Conservation (phyloP, 202 grass and related monocot genomes). For the Setaria italica region DNA sequence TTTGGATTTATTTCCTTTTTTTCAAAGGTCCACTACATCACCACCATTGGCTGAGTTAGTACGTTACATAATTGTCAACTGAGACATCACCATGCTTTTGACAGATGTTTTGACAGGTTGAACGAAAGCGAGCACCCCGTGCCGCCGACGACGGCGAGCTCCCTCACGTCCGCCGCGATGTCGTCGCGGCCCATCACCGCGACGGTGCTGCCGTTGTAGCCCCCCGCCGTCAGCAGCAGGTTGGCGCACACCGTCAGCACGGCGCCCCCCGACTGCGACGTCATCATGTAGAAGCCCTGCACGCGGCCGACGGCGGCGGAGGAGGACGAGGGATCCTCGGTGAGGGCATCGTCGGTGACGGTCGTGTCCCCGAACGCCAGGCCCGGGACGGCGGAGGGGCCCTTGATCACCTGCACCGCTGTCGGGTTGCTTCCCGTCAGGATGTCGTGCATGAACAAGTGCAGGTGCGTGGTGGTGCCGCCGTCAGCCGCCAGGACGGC, state of each 20-base stretch:
- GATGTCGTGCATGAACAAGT: slow-evolving; percentile 68
- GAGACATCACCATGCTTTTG: too few species aligned
- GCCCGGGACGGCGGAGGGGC: background rate
- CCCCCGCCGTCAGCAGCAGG: slow-evolving; percentile 54
- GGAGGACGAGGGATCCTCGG: background rate
- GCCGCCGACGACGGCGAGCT: slow-evolving; percentile 75
- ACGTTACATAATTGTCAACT: too few species aligned
- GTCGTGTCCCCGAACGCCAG: slow-evolving; percentile 58
- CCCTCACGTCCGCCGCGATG: slow-evolving; percentile 32
- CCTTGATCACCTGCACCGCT: slow-evolving; percentile 52
- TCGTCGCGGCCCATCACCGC: slow-evolving; percentile 58
- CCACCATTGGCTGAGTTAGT: too few species aligned
- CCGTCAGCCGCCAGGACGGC: background rate
- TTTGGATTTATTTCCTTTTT: background rate
- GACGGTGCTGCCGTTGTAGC: slow-evolving; percentile 72
- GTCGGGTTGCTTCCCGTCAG: slow-evolving; percentile 50
- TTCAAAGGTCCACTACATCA: too few species aligned
- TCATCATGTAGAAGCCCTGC: slow-evolving; percentile 64
- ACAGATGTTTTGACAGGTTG: too few species aligned
- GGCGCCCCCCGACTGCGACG: background rate
- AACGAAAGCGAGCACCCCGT: slow-evolving; percentile 29
- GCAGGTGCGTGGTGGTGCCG: slow-evolving; percentile 51
- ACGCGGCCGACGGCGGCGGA: slow-evolving; percentile 52
- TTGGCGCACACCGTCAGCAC: slow-evolving; percentile 48
- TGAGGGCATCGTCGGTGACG: slow-evolving; percentile 65